A percentile compares a stretch with the other conserved stretches of the same genome.
phyloP scores from a whole-genome alignment of 2,329 filamentous ascomycete genomes.

The Phaeosphaeriaceae sp. region DNA sequence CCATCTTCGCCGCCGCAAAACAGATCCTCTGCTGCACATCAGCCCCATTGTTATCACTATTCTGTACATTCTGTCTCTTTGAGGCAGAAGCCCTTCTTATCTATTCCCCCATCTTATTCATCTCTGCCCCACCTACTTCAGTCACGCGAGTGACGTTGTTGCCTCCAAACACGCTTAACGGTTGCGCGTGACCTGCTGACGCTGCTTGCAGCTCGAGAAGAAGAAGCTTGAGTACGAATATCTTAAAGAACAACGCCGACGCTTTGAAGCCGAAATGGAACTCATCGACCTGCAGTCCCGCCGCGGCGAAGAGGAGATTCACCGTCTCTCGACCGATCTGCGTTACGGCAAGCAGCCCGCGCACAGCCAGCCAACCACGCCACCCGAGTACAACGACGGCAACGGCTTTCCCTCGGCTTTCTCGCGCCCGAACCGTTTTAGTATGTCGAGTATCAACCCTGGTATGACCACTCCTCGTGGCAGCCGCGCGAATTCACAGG shows the following conservation, averaged over 20 bases:
- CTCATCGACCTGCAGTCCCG: conserved; percentile 85
- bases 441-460: conserved; percentile 78
- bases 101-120: conserved; percentile 14
- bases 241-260: conserved; percentile 84
- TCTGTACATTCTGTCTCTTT: conserved; percentile 27
- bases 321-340: conserved; percentile 83
- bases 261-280: conserved; percentile 92
- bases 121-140: conserved; percentile 15
- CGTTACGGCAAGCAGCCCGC: conserved; percentile 64
- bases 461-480: conserved; percentile 71
- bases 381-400: conserved; percentile 86
- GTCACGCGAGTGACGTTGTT: conserved; percentile 20
- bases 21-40: conserved; percentile 8
- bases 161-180: conserved; percentile 18
- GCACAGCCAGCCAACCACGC: conserved; percentile 94
- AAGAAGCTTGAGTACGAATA: conserved; percentile 93
- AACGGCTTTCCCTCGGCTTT: conserved; percentile 80
- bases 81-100: conserved; percentile 14
- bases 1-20: conserved; percentile 10
- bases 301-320: conserved; percentile 81
- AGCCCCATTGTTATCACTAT: conserved; percentile 21
- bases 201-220: conserved; percentile 76
- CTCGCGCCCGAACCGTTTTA: conserved; percentile 86
- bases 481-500: conserved; percentile 77
- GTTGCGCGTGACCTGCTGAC: conserved; percentile 36